Conservation (phyloP, 768 basidiomycete genomes). For the Serendipita sp. region DNA sequence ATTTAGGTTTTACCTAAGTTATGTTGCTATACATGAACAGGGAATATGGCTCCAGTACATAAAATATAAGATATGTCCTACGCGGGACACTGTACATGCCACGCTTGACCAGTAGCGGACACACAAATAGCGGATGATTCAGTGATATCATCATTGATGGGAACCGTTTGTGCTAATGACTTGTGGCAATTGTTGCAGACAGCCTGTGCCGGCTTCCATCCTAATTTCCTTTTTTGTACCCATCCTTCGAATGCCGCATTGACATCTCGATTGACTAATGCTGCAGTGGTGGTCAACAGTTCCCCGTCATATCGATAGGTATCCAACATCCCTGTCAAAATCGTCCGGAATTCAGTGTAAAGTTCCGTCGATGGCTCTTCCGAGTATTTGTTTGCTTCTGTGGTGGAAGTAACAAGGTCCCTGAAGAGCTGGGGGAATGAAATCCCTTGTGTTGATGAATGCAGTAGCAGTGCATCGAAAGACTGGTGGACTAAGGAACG, state of each 20-base stretch:
- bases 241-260: conserved; percentile 54
- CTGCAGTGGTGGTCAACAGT: conserved; percentile 69
- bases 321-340: conserved; percentile 90
- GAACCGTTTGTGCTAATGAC: neutral
- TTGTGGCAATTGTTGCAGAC: conserved; percentile 34
- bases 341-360: conserved; percentile 85
- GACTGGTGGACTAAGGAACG: conserved; percentile 70
- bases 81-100: neutral
- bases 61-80: neutral
- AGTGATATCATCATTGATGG: neutral
- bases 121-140: neutral
- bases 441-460: conserved; percentile 57
- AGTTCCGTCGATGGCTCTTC: conserved; percentile 34
- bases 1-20: conserved; percentile 14
- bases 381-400: conserved; percentile 20
- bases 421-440: conserved; percentile 91
- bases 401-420: conserved; percentile 64
- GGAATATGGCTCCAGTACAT: neutral
- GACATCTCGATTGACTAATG: conserved; percentile 65
- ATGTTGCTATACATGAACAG: neutral
- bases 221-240: conserved; percentile 13
- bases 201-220: conserved; percentile 23
- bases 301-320: conserved; percentile 88
- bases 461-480: conserved; percentile 70
- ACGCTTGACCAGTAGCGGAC: neutral